These are phyloP conservation scores for Kazachstania viticola DNA, from an alignment of 805 yeast genomes.

Conservation along the genomic window DNA sequence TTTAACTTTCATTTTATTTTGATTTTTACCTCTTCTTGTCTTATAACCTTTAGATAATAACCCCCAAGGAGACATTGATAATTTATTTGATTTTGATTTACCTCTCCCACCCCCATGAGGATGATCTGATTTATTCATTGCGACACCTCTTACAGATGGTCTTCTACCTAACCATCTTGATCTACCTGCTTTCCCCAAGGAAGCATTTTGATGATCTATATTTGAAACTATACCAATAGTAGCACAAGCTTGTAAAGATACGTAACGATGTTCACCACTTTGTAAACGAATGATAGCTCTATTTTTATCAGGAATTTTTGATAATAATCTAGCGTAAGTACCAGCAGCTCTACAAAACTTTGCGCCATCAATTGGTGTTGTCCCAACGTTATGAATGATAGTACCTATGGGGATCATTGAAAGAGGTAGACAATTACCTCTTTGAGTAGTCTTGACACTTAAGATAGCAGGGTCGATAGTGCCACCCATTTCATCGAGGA, in stretches of 20 bases:
- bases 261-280: slow-evolving; percentile 90
- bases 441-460: slow-evolving; percentile 74
- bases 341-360: slow-evolving; percentile 93
- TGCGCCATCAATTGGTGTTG: slow-evolving; percentile 65
- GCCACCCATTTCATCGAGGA: slow-evolving; percentile 80
- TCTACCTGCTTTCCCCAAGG: slow-evolving; percentile 96
- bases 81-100: slow-evolving; percentile 91
- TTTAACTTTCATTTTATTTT: slow-evolving; percentile 72
- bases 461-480: slow-evolving; percentile 84
- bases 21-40: slow-evolving; percentile 84
- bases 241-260: slow-evolving; percentile 78
- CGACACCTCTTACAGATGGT: slow-evolving; percentile 95
- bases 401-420: slow-evolving; percentile 92
- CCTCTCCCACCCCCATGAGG: slow-evolving; percentile 99
- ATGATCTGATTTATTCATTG: slow-evolving; percentile 95
- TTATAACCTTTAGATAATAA: slow-evolving; percentile 82
- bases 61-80: slow-evolving; percentile 96
- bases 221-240: slow-evolving; percentile 90
- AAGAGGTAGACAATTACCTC: slow-evolving; percentile 91
- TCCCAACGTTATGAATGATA: slow-evolving; percentile 77
- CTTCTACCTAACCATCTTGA: slow-evolving; percentile 84
- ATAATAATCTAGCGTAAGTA: slow-evolving; percentile 76
- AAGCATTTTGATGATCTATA: slow-evolving; percentile 78
- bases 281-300: slow-evolving; percentile 73
- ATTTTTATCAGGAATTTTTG: slow-evolving; percentile 59